A percentile compares a stretch with the other conserved stretches of the same genome.
These are phyloP conservation scores for Hypholoma fasciculare DNA, from an alignment of 768 basidiomycete genomes.

Conservation along the genomic window DNA sequence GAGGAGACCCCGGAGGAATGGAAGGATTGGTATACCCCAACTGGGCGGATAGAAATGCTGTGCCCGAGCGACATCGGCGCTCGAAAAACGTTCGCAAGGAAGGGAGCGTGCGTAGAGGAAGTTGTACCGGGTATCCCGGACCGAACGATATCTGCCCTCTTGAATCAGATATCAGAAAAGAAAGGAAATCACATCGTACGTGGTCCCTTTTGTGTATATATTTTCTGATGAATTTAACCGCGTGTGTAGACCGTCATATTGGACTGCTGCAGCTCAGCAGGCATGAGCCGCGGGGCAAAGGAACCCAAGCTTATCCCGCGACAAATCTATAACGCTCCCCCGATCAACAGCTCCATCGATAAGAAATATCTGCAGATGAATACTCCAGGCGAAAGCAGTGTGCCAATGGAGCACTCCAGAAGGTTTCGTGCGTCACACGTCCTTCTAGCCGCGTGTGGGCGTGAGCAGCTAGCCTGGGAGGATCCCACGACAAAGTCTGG, in stretches of 20 bases:
- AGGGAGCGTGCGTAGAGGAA: slow-evolving; percentile 1
- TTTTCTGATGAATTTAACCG: not conserved
- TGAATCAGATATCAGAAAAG: slow-evolving; percentile 34
- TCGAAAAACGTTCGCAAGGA: not conserved
- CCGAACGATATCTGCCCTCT: slow-evolving; percentile 36
- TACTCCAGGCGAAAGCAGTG: slow-evolving; percentile 12
- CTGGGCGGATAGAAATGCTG: slow-evolving; percentile 32
- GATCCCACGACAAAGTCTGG: slow-evolving; percentile 22
- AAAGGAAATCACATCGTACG: slow-evolving; percentile 47
- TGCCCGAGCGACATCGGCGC: slow-evolving; percentile 33
- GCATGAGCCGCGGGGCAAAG: slow-evolving; percentile 27
- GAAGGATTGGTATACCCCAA: slow-evolving; percentile 25
- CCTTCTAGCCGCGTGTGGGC: slow-evolving; percentile 42
- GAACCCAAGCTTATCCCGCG: slow-evolving; percentile 19
- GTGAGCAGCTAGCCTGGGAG: slow-evolving; percentile 33
- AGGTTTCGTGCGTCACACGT: slow-evolving; percentile 36
- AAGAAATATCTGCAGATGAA: slow-evolving; percentile 17
- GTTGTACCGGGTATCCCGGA: slow-evolving; percentile 40
- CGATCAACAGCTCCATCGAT: slow-evolving; percentile 25
- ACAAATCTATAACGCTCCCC: slow-evolving; percentile 25
- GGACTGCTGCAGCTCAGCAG: slow-evolving; percentile 46
- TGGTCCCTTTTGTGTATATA: not conserved
- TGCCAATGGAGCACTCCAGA: slow-evolving; percentile 19
- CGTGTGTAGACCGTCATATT: slow-evolving; percentile 40
- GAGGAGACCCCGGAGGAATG: slow-evolving; percentile 29